phyloP scores from a whole-genome alignment of 1,139 yeast species.

The Nakaseomyces uthaithaninus region DNA sequence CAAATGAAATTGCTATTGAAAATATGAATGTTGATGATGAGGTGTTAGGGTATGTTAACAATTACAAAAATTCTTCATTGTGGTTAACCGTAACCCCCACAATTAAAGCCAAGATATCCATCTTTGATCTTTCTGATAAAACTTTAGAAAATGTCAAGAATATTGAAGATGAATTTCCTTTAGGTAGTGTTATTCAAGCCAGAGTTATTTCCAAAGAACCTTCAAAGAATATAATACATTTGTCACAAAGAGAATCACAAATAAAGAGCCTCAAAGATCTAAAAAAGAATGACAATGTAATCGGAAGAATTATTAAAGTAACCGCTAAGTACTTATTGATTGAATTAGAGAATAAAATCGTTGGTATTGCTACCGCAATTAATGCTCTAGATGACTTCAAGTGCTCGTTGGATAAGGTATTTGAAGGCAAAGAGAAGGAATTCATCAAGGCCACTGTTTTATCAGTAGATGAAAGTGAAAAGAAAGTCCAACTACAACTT shows the following conservation, averaged over 20 bases:
- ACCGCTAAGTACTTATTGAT: constrained; percentile 56
- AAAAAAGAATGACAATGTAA: constrained; percentile 49
- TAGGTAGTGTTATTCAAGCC: constrained; percentile 63
- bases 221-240: constrained; percentile 44
- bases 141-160: constrained; percentile 35
- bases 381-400: constrained; percentile 74
- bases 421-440: constrained; percentile 40
- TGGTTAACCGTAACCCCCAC: constrained; percentile 69
- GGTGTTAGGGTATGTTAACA: constrained; percentile 59
- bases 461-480: constrained; percentile 45
- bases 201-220: constrained; percentile 47
- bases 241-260: constrained; percentile 43
- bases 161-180: constrained; percentile 50
- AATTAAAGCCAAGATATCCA: constrained; percentile 58
- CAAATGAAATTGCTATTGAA: constrained; percentile 34
- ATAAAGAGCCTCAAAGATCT: constrained; percentile 44
- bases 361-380: constrained; percentile 63
- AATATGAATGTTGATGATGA: constrained; percentile 52
- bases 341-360: constrained; percentile 52
- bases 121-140: constrained; percentile 57
- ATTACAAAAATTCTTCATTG: constrained; percentile 47
- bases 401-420: constrained; percentile 45
- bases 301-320: constrained; percentile 61
- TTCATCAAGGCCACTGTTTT: constrained; percentile 56
- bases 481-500: constrained; percentile 57